phyloP scores from a whole-genome alignment of 116 monocot species.

The Iris pallida region DNA sequence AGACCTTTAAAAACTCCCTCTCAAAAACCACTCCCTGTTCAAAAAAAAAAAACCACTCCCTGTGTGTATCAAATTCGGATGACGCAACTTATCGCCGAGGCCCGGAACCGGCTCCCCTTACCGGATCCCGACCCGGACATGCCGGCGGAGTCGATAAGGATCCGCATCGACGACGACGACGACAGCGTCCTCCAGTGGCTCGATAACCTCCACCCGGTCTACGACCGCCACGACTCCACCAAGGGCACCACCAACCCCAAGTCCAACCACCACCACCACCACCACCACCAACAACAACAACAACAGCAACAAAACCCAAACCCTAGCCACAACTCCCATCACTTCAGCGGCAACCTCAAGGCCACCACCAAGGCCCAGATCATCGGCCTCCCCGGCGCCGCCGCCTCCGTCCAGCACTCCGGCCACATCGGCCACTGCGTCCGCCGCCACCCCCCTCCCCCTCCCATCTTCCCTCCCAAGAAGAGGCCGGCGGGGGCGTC shows the following conservation, averaged over 20 bases:
- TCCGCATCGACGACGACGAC: conserved; percentile 18
- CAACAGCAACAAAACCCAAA: background rate
- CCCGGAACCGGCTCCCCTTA: background rate
- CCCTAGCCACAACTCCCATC: conserved; percentile 21
- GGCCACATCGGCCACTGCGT: conserved; percentile 27
- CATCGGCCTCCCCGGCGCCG: conserved; percentile 21
- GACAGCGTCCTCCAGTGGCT: conserved; percentile 6
- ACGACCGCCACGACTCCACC: conserved; percentile 47
- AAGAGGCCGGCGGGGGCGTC: conserved; percentile 13
- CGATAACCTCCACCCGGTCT: conserved; percentile 23
- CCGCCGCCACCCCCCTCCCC: conserved; percentile 7
- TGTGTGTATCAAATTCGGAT: background rate
- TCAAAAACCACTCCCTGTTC: too few relatives aligned
- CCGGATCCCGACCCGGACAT: conserved; percentile 17
- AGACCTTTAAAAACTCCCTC: too few relatives aligned
- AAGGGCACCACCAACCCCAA: conserved; percentile 55
- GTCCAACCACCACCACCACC: conserved; percentile 12
- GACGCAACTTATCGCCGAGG: background rate
- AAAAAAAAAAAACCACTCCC: too few relatives aligned
- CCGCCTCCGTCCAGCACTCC: conserved; percentile 21
- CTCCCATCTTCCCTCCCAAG: conserved; percentile 19
- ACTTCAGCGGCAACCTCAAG: conserved; percentile 31
- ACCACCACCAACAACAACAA: conserved; percentile 3
- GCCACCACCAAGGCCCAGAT: conserved; percentile 26
- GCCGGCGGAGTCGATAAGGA: conserved; percentile 34